Base-by-base conservation (phyloP, 257 asterid genomes). In the Ajuga chamaepitys region DNA sequence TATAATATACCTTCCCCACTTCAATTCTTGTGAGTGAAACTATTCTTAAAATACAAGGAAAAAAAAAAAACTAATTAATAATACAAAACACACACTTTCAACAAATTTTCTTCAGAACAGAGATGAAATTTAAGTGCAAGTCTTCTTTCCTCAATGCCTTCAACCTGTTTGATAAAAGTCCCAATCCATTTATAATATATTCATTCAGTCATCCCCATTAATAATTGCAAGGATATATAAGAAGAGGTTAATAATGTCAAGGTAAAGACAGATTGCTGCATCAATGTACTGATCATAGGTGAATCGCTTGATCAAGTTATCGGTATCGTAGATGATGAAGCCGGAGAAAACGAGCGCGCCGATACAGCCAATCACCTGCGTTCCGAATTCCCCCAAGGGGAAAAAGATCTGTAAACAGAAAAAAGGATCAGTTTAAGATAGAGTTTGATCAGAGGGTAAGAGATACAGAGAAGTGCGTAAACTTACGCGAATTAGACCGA, bases 321-420 rank as follows among this genome's bases (percentile, higher is more conserved):
- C 86, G 0, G 95, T 87, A 10, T 87, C 95, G 52, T 83, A 87
- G 66, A 87, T 70, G 47, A 87, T 81, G 53, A 75, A 85, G 12
- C 80, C 90, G 0, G 93, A 83, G 77, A 85, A 83, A 2, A 87
- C 68, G 8, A 87, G 72, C 9, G 89, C 89, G 21, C 85, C 85
- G 0, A 87, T 41, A 9, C 84, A 82, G 3, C 85, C 88, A 24
- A 75, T 68, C 58, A 81, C 82, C 71, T 73, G 71, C 58, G 61
- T 73, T 5, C 71, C 77, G 18, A 57, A 0, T 32, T 40, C 32
- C 35, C 92, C 92, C 67, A 78, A 21, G 0, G 86, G 89, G 24
- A 87, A 56, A n/a, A 82, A 37, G 9, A 81, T 65, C 92, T 84
- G 83, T 45, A 53, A 4, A 1, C 0, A 24, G 9, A 52, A 4